Percentiles rank a stretch among this genome's conserved stretches.
Conservation (phyloP, 2,329 filamentous ascomycete genomes). For the Colletotrichum higginsianum region DNA sequence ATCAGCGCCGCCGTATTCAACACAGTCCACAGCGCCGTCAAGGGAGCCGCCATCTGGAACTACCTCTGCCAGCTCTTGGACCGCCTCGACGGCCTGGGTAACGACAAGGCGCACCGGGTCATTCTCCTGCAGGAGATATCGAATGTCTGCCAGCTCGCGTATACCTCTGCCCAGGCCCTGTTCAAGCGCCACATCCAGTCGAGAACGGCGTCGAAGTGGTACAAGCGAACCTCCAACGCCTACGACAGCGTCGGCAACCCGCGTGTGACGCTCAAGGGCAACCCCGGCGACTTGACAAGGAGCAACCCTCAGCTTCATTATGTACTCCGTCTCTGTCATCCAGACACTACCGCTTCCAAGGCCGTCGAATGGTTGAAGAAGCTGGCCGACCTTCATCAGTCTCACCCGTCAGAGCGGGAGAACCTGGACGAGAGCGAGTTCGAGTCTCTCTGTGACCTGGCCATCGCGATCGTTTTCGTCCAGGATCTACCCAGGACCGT, state of each 20-base stretch:
- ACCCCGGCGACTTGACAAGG: conserved; percentile 56
- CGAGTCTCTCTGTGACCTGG: conserved; percentile 54
- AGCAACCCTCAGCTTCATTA: conserved; percentile 59
- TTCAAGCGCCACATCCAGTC: conserved; percentile 60
- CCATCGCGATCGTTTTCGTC: conserved; percentile 56
- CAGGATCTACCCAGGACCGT: conserved; percentile 54
- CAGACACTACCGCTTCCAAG: conserved; percentile 51
- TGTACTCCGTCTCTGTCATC: conserved; percentile 61
- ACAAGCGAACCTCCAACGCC: conserved; percentile 55
- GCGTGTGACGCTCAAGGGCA: conserved; percentile 57
- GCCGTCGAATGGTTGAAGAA: conserved; percentile 59
- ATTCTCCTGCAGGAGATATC: conserved; percentile 62
- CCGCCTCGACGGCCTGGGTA: conserved; percentile 46
- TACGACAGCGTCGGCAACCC: conserved; percentile 52
- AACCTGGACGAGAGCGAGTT: conserved; percentile 52
- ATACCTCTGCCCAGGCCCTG: conserved; percentile 52
- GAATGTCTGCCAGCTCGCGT: conserved; percentile 62
- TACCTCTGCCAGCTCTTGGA: conserved; percentile 57
- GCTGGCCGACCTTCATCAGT: conserved; percentile 54
- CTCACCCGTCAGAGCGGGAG: conserved; percentile 52
- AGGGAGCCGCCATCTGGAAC: conserved; percentile 56
- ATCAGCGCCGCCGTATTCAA: conserved; percentile 61
- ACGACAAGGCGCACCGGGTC: conserved; percentile 49
- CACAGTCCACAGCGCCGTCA: conserved; percentile 53
- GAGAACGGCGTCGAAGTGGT: conserved; percentile 54